Percentiles rank a stretch among this genome's conserved stretches.
These are phyloP conservation scores for Trichophyton mentagrophytes DNA, from an alignment of 2,329 filamentous ascomycete species.

Conservation along the genomic window DNA sequence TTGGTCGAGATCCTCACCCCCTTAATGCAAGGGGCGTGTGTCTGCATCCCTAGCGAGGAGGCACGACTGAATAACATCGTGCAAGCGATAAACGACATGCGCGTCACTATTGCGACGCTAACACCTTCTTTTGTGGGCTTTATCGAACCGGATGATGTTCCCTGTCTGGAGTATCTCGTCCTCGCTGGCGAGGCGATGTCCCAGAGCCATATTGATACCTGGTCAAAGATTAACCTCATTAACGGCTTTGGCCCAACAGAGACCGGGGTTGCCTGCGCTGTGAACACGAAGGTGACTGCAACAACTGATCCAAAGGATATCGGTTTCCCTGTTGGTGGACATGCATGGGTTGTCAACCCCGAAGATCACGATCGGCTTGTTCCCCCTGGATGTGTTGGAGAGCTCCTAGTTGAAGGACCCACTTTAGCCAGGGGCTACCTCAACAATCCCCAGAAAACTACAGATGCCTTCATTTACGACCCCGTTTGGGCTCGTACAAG, in stretches of 20 bases:
- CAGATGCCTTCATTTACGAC: constrained; percentile 44
- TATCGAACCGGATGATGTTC: constrained; percentile 32
- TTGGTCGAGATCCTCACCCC: constrained; percentile 43
- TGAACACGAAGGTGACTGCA: constrained; percentile 23
- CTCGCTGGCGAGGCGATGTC: constrained; percentile 41
- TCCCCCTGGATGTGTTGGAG: constrained; percentile 30
- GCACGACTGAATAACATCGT: constrained; percentile 40
- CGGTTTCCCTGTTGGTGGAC: constrained; percentile 23
- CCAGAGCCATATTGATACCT: constrained; percentile 25
- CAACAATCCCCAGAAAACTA: constrained; percentile 45
- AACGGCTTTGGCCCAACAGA: constrained; percentile 37
- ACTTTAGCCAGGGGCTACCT: constrained; percentile 52
- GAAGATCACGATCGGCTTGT: constrained; percentile 28
- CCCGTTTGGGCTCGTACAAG: constrained; percentile 39
- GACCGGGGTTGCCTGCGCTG: constrained; percentile 24
- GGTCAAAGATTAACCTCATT: constrained; percentile 27
- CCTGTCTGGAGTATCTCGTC: constrained; percentile 30
- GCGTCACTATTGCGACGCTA: constrained; percentile 43
- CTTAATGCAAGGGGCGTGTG: constrained; percentile 43
- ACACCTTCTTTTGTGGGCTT: constrained; percentile 47
- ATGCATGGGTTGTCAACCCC: constrained; percentile 30
- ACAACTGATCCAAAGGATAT: constrained; percentile 25
- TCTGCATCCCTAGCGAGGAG: constrained; percentile 44
- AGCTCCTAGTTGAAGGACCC: constrained; percentile 33
- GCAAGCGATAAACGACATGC: constrained; percentile 40